Evolutionary conservation across 139 green algal genomes (phyloP).

Genomic region (Chlamydomonas sp.): DNA sequence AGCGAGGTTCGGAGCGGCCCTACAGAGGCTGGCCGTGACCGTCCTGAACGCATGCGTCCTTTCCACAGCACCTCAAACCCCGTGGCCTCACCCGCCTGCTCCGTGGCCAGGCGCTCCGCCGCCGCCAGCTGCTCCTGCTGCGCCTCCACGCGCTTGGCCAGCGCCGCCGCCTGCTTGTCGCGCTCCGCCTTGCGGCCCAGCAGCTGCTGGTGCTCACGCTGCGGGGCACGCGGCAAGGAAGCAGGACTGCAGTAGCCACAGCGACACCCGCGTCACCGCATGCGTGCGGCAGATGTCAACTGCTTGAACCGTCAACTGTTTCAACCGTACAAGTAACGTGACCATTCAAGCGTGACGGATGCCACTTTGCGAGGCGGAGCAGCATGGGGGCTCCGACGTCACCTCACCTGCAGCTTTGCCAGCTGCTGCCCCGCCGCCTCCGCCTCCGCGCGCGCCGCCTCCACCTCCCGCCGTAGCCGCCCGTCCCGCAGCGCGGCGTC

Average conservation of each 20-base stretch:
- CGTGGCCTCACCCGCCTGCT: conserved; percentile 2
- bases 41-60: neutral
- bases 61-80: neutral
- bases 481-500: conserved; percentile 13
- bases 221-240: neutral
- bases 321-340: no score
- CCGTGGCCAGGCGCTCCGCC: neutral
- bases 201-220: conserved; percentile 35
- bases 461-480: conserved; percentile 16
- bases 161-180: conserved; percentile 19
- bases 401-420: conserved; percentile 21
- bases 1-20: neutral
- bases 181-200: conserved; percentile 11
- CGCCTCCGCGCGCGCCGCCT: conserved; percentile 3
- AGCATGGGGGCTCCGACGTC: neutral
- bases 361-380: neutral
- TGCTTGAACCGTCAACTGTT: no score
- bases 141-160: neutral
- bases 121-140: conserved; percentile 8
- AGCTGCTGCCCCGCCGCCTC: neutral
- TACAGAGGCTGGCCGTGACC: neutral
- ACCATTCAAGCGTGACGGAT: no score
- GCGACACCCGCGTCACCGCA: no score
- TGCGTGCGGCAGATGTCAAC: no score
- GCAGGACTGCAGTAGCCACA: neutral